Evolutionary conservation across 768 basidiomycete genomes (phyloP), one percentile per base, ranked within the genome.

Genomic region (Phanerodontia chrysosporium): DNA sequence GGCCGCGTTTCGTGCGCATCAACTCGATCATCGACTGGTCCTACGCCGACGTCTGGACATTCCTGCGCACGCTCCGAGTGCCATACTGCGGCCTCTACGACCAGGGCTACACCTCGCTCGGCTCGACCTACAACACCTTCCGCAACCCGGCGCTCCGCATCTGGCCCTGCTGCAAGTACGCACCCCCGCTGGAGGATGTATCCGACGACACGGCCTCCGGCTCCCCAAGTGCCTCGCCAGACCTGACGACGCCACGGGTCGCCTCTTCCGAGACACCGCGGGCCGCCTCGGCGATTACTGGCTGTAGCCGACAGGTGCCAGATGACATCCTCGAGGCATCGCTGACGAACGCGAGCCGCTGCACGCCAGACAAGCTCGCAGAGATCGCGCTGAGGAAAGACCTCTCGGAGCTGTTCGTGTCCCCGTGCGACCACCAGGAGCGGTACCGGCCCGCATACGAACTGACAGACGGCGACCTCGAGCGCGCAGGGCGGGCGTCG

Each of bases 21-120:
- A 95, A 98, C 69, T 96, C 97, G 0, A 89, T 99, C 66, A 91
- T 99, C 58, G 87, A 98, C 69, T 99, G 97, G 97, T 79, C 85
- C 0, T 99, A 99, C 73, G 70, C 74, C 10, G 85, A 95, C 63
- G 84, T 99, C 5, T 99, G 97, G 97, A 75, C 76, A 1, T 99
- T 95, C 75, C 76, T 99, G 45, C 79, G 84, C 18, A 74, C 75
- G 52, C 73, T 95, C 22, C 70, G 84, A 2, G 84, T 99, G 3
- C 91, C 90, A 1, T 99, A 95, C 70, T 99, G 97, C 70, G 69
- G 72, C 36, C 70, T 99, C 45, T 99, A 99, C 67, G 93, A 98
- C 66, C 78, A 90, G 74, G 97, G 96, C n/a, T 99, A 96, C 73
- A 99, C 97, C 2, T 98, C 96, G 4, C 83, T 99, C 21, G 96